These are phyloP conservation scores for Mortierella sp. DNA, from an alignment of 371 early-diverging fungal species.

Conservation along the genomic window DNA sequence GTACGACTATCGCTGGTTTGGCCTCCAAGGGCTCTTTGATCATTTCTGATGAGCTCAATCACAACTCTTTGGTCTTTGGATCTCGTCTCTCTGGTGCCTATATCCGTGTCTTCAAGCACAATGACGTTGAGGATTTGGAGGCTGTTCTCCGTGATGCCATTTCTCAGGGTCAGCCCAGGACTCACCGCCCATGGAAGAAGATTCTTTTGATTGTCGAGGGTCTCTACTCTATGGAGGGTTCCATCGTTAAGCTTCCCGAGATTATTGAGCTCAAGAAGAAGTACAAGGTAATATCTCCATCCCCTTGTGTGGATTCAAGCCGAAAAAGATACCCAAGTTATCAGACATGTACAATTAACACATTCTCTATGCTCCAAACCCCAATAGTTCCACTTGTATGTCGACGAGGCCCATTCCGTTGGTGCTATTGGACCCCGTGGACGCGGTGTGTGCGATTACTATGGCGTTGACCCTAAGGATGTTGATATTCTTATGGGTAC, in stretches of 20 bases:
- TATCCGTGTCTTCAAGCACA: conserved; percentile 98
- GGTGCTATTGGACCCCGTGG: conserved; percentile 97
- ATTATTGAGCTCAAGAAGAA: conserved; percentile 93
- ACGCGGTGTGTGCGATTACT: conserved; percentile 98
- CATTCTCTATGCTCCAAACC: conserved; percentile 10
- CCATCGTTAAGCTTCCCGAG: conserved; percentile 91
- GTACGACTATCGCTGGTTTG: conserved; percentile 96
- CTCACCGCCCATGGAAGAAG: conserved; percentile 99
- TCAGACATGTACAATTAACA: too few species aligned
- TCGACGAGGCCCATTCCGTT: conserved; percentile 99
- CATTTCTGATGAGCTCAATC: conserved; percentile 98
- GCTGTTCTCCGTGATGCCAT: conserved; percentile 91
- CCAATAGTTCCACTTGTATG: conserved; percentile 94
- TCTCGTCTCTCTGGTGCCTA: conserved; percentile 95
- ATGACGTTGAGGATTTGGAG: conserved; percentile 88
- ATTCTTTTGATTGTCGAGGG: conserved; percentile 99
- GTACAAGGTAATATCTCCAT: conserved; percentile 80
- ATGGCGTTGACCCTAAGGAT: conserved; percentile 88
- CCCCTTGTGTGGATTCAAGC: background rate
- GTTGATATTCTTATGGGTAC: conserved; percentile 99
- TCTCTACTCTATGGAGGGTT: conserved; percentile 99
- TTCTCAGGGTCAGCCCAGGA: conserved; percentile 98
- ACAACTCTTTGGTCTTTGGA: conserved; percentile 97
- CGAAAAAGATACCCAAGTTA: too few species aligned
- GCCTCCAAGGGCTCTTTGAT: conserved; percentile 94